phyloP scores from a whole-genome alignment of 2,329 filamentous ascomycete species.

The Lecanicillium sp. region DNA sequence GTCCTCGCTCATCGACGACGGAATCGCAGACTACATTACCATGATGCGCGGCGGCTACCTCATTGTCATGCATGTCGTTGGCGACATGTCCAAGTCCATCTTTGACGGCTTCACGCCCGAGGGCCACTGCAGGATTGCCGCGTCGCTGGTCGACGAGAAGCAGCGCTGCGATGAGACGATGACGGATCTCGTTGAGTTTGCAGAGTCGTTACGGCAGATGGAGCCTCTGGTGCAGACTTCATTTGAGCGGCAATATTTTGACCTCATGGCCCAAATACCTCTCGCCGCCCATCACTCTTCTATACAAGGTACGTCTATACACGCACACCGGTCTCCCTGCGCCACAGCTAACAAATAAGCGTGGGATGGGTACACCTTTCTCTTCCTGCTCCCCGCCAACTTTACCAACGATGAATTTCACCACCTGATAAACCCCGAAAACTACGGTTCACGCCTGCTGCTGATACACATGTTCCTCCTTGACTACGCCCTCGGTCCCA shows the following conservation, averaged over 20 bases:
- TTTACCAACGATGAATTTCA: slow-evolving; percentile 26
- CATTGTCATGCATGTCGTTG: slow-evolving; percentile 19
- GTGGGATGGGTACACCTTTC: slow-evolving; percentile 18
- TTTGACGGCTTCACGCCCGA: slow-evolving; percentile 21
- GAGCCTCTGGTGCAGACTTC: slow-evolving; percentile 16
- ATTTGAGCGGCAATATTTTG: slow-evolving; percentile 18
- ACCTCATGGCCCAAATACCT: slow-evolving; percentile 16
- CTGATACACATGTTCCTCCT: slow-evolving; percentile 32
- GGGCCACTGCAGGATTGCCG: slow-evolving; percentile 22
- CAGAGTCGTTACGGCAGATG: slow-evolving; percentile 16
- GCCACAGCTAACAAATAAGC: slow-evolving; percentile 16
- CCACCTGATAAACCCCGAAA: slow-evolving; percentile 25
- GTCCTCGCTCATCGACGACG: slow-evolving; percentile 30
- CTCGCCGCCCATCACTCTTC: slow-evolving; percentile 15
- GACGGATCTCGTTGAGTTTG: slow-evolving; percentile 20
- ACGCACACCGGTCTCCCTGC: no score
- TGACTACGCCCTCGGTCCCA: slow-evolving; percentile 23
- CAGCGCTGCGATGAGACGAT: slow-evolving; percentile 18
- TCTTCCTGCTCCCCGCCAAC: slow-evolving; percentile 19
- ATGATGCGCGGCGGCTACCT: slow-evolving; percentile 28
- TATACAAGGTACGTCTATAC: slow-evolving; percentile 16
- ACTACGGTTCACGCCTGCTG: slow-evolving; percentile 28
- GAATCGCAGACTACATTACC: slow-evolving; percentile 33
- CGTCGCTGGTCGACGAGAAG: slow-evolving; percentile 19
- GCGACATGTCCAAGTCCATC: slow-evolving; percentile 18